Conservation (phyloP, 352 stramenopile species). For the Phytophthora boehmeriae region DNA sequence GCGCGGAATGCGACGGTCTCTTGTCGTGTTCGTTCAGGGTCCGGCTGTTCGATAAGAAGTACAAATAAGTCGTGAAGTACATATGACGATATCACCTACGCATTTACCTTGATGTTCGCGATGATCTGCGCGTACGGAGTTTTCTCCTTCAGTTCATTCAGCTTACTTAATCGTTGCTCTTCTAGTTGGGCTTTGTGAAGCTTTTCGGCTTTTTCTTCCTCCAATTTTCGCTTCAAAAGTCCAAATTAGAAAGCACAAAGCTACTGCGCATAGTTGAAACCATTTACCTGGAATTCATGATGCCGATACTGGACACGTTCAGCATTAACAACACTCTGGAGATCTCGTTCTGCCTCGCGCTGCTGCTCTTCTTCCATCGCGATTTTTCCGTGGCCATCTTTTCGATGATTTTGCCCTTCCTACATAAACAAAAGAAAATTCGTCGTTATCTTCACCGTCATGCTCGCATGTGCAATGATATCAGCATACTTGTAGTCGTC, state of each 20-base stretch:
- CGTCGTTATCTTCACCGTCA: too few species aligned
- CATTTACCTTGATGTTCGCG: conserved; percentile 52
- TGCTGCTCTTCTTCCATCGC: conserved; percentile 39
- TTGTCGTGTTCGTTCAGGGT: conserved; percentile 69
- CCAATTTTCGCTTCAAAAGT: conserved; percentile 53
- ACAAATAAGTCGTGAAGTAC: not conserved
- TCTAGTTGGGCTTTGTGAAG: conserved; percentile 32
- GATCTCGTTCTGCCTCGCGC: conserved; percentile 37
- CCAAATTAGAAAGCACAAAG: not conserved
- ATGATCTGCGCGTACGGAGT: conserved; percentile 75
- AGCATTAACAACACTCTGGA: conserved; percentile 55
- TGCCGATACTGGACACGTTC: conserved; percentile 70
- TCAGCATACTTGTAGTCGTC: conserved; percentile 60
- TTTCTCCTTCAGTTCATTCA: conserved; percentile 69
- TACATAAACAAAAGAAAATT: conserved; percentile 1
- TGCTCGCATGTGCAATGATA: not conserved
- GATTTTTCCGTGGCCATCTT: conserved; percentile 48
- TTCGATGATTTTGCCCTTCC: conserved; percentile 47
- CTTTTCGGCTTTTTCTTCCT: conserved; percentile 44
- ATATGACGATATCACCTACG: not conserved
- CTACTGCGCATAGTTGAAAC: not conserved
- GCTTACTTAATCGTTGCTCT: conserved; percentile 41
- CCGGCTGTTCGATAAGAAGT: conserved; percentile 35
- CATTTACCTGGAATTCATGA: conserved; percentile 43
- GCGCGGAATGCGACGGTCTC: conserved; percentile 71